Evolutionary conservation across 176 grass and related monocot species (phyloP), one percentile per base, ranked within the genome.

Genomic region (Eleusine coracana): DNA sequence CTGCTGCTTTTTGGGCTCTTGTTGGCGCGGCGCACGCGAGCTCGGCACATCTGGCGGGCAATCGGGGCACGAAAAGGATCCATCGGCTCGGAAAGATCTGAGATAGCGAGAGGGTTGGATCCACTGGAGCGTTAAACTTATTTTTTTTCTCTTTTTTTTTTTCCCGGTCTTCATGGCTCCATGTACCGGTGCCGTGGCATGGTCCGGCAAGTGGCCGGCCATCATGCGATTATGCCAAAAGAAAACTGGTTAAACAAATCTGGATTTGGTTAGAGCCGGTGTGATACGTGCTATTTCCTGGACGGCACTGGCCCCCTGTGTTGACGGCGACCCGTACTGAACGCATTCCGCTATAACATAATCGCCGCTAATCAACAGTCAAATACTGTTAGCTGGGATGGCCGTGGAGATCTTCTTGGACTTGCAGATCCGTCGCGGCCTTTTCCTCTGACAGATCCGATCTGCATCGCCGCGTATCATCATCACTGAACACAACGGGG

Each of bases 11-110:
- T 66, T 56, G 15, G 21, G 21, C 42, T 36, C 42, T 52, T 10
- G 18, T 46, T 28, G 83, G 63, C 52, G 42, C 72, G 73, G 41
- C 59, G 74, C 80, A 83, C 86, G 36, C 59, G 45, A 36, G 59
- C 23, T 8, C 3, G 42, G 31, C 52, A 63, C 72, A 79, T 78
- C 31, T 86, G 88, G 84, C 84, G 68, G 27, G 61, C 83, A 36
- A 41, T 39, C 58, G 12, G 16, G 18, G 83, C 88, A 90, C 78
- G 88, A 60, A 77, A 86, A 12, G 88, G 18, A 90, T 86, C 79
- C 2, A 73, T 59, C 78, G 0, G 56, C 54, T 59, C 52, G 70
- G 70, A 50, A 89, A 75, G 86, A 79, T 68, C 20, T 18, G 56
- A 65, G 59, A 5, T 1, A 68, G 40, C 12, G 27, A 45, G 31